A percentile compares a stretch with the other conserved stretches of the same genome.
Conservation (phyloP, 169 alveolate species). For the Babesia bigemina region DNA sequence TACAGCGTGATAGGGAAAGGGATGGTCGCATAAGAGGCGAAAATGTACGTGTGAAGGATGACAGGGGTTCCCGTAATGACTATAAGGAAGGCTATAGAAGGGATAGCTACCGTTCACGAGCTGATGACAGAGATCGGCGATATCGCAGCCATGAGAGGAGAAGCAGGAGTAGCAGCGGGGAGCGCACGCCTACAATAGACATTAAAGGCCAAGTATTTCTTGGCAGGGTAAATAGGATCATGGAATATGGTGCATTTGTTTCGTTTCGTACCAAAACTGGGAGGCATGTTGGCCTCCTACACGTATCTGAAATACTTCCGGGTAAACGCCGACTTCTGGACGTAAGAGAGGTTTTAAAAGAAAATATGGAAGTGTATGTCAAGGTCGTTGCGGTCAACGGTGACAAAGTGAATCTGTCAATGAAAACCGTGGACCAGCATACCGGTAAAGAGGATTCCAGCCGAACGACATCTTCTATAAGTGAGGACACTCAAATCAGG, state of each 20-base stretch:
- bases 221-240: conserved; percentile 71
- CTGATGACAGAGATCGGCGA: neutral
- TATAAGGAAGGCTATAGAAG: neutral
- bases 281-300: conserved; percentile 79
- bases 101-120: neutral
- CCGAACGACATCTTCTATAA: conserved; percentile 14
- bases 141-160: neutral
- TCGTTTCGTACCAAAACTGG: conserved; percentile 72
- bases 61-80: neutral
- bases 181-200: neutral
- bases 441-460: conserved; percentile 71
- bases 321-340: conserved; percentile 38
- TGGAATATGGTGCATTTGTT: conserved; percentile 82
- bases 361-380: conserved; percentile 67
- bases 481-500: conserved; percentile 1
- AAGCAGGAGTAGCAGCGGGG: conserved; percentile 5
- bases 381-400: conserved; percentile 51
- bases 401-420: conserved; percentile 77
- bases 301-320: conserved; percentile 72
- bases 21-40: neutral
- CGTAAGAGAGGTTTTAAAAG: conserved; percentile 32
- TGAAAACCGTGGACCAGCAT: conserved; percentile 82
- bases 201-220: conserved; percentile 46
- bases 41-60: neutral
- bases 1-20: neutral